Percentiles rank a stretch among this genome's conserved stretches.
phyloP scores from a whole-genome alignment of 768 basidiomycete genomes.

The Mycena floridula region DNA sequence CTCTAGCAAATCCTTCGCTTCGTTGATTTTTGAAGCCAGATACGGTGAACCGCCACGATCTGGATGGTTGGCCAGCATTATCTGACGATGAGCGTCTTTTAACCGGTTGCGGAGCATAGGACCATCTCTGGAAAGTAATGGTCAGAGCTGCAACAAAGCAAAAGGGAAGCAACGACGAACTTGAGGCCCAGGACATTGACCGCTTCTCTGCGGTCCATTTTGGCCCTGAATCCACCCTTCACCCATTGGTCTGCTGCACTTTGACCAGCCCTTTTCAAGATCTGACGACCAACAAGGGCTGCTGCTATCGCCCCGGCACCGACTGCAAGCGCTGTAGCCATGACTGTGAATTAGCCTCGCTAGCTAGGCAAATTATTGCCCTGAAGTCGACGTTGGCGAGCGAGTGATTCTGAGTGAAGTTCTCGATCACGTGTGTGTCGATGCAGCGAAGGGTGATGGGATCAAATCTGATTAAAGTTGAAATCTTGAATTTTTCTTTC shows the following conservation, averaged over 20 bases:
- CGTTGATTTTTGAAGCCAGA: constrained; percentile 97
- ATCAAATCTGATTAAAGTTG: not conserved
- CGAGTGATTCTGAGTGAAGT: not conserved
- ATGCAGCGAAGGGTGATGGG: not conserved
- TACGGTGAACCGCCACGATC: constrained; percentile 99
- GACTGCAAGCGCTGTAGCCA: constrained; percentile 76
- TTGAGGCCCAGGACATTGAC: constrained; percentile 87
- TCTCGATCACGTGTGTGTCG: not conserved
- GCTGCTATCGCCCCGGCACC: constrained; percentile 76
- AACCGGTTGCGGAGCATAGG: constrained; percentile 67
- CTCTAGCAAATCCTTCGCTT: constrained; percentile 90
- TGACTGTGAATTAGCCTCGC: too few species aligned
- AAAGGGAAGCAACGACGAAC: constrained; percentile 30
- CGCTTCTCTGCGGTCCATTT: constrained; percentile 96
- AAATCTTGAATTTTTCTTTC: not conserved
- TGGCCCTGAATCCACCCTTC: constrained; percentile 90
- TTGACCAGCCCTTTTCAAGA: constrained; percentile 58
- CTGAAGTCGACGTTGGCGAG: not conserved
- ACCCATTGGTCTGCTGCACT: constrained; percentile 77
- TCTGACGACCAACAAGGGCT: constrained; percentile 66
- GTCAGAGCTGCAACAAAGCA: not conserved
- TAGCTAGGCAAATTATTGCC: too few species aligned
- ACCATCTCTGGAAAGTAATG: constrained; percentile 60
- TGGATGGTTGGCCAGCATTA: constrained; percentile 99
- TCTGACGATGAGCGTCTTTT: constrained; percentile 93